phyloP scores from a whole-genome alignment of 176 grass and related monocot species.

The Olyra latifolia region DNA sequence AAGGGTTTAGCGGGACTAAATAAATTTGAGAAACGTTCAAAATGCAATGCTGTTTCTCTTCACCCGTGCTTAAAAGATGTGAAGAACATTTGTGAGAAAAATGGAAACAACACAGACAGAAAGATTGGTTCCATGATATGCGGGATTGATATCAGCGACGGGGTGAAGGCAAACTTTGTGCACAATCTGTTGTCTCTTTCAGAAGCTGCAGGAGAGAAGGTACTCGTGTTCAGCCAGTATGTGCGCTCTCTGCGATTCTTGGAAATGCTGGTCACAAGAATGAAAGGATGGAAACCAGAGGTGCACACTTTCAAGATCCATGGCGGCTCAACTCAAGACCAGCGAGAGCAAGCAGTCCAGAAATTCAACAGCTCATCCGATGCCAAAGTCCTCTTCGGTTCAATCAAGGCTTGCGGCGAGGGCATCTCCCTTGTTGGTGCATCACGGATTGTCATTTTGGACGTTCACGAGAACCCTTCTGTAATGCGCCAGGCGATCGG shows the following conservation, averaged over 20 bases:
- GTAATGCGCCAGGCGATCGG: constrained; percentile 78
- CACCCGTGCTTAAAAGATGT: constrained; percentile 62
- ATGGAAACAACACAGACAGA: constrained; percentile 4
- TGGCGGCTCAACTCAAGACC: constrained; percentile 45
- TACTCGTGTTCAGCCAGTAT: constrained; percentile 82
- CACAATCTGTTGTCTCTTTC: constrained; percentile 62
- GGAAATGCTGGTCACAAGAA: constrained; percentile 54
- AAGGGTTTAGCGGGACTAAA: constrained; percentile 34
- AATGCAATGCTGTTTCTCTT: constrained; percentile 67
- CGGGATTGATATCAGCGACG: constrained; percentile 46
- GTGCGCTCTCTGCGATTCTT: constrained; percentile 59
- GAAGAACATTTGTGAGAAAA: constrained; percentile 31
- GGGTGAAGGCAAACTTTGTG: constrained; percentile 66
- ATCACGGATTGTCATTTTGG: constrained; percentile 73
- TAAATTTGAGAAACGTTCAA: constrained; percentile 50
- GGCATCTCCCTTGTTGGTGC: constrained; percentile 81
- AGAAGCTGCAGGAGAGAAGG: constrained; percentile 60
- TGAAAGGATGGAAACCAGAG: constrained; percentile 60
- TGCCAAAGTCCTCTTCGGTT: constrained; percentile 80
- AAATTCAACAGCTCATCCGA: constrained; percentile 68
- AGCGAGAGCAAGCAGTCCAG: constrained; percentile 55
- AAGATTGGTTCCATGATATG: constrained; percentile 47
- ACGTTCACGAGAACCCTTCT: constrained; percentile 82
- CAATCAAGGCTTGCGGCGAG: constrained; percentile 85
- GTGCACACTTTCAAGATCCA: constrained; percentile 56